phyloP scores from a whole-genome alignment of 1,284 basidiomycete species.

The Fomitopsis palustris region DNA sequence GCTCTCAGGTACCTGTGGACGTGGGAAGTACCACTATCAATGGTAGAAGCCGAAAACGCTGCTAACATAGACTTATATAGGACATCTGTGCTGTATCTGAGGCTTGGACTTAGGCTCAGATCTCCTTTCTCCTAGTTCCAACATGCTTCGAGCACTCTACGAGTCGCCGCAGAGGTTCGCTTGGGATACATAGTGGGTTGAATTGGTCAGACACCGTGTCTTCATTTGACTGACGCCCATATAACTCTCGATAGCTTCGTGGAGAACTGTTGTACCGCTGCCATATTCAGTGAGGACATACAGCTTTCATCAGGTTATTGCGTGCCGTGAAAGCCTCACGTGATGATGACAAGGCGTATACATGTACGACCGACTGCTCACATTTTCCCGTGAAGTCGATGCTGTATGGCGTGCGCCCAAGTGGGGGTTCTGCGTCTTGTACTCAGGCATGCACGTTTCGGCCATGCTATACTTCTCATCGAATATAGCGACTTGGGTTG shows the following conservation, averaged over 20 bases:
- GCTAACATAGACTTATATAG: too few species aligned
- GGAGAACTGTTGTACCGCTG: neutral
- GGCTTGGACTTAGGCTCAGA: neutral
- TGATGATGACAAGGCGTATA: neutral
- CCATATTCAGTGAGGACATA: neutral
- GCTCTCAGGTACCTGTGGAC: too few species aligned
- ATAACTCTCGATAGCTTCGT: neutral
- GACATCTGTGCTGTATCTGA: too few species aligned
- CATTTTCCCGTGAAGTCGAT: neutral
- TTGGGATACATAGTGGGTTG: neutral
- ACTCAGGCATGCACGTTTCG: neutral
- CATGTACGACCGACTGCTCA: neutral
- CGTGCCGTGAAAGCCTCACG: neutral
- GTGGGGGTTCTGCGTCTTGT: neutral
- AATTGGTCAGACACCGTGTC: too few species aligned
- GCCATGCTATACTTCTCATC: neutral
- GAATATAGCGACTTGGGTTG: neutral
- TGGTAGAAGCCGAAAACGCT: too few species aligned
- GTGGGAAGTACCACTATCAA: too few species aligned
- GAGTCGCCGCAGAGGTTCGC: neutral
- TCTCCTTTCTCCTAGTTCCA: neutral
- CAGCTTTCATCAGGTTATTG: neutral
- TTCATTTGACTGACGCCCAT: neutral
- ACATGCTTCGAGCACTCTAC: neutral
- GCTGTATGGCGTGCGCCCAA: neutral